These are phyloP conservation scores for Dioscorea zingiberensis DNA, from an alignment of 106 monocot species.

Conservation along the genomic window DNA sequence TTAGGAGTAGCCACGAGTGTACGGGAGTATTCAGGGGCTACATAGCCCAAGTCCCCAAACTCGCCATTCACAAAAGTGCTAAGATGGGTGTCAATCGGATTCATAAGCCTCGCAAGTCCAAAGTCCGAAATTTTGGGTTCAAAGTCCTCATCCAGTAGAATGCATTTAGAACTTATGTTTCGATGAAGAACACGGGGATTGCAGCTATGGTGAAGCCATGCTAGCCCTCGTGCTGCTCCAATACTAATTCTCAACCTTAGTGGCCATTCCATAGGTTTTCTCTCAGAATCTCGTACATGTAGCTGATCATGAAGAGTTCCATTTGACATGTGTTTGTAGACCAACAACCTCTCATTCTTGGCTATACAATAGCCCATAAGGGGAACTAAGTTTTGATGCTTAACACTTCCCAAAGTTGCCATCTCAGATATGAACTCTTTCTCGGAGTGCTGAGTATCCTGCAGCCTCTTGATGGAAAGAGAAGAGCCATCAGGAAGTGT, in stretches of 20 bases:
- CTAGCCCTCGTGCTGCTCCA: slow-evolving; percentile 73
- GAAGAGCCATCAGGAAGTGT: slow-evolving; percentile 60
- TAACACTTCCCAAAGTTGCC: slow-evolving; percentile 55
- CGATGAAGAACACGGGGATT: slow-evolving; percentile 90
- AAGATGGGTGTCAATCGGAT: slow-evolving; percentile 87
- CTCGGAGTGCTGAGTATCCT: slow-evolving; percentile 61
- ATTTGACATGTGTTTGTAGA: slow-evolving; percentile 65
- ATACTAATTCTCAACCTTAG: slow-evolving; percentile 65
- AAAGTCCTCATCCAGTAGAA: slow-evolving; percentile 74
- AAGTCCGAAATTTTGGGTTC: slow-evolving; percentile 89
- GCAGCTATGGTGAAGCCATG: slow-evolving; percentile 93
- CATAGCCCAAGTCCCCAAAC: slow-evolving; percentile 88
- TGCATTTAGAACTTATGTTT: slow-evolving; percentile 89
- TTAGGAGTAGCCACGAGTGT: slow-evolving; percentile 79
- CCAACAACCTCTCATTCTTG: slow-evolving; percentile 67
- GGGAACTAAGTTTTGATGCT: slow-evolving; percentile 60
- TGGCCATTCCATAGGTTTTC: slow-evolving; percentile 50
- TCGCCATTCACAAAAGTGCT: slow-evolving; percentile 92
- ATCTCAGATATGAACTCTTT: slow-evolving; percentile 75
- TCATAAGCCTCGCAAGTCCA: slow-evolving; percentile 85
- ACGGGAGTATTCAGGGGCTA: slow-evolving; percentile 76
- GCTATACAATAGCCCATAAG: slow-evolving; percentile 74
- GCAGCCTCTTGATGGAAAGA: slow-evolving; percentile 66
- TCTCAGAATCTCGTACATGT: slow-evolving; percentile 21
- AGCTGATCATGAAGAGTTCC: slow-evolving; percentile 61